These are phyloP conservation scores for Trichoderma lentiforme DNA, from an alignment of 2,329 filamentous ascomycete species.

Conservation along the genomic window DNA sequence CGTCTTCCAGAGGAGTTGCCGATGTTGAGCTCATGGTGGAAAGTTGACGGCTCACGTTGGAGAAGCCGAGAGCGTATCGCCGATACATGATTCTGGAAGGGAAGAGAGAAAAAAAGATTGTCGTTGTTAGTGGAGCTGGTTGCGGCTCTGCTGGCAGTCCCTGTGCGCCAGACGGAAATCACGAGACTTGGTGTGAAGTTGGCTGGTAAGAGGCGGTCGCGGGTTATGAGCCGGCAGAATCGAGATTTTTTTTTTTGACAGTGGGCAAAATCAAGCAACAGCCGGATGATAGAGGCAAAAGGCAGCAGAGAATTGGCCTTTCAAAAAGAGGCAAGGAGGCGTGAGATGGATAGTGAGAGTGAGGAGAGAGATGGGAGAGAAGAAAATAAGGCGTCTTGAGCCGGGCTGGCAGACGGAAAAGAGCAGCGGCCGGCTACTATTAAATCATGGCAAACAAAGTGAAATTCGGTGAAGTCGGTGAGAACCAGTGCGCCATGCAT, in stretches of 20 bases:
- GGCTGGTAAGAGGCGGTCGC: conserved; percentile 10
- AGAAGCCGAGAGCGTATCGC: conserved; percentile 54
- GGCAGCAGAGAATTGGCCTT: not conserved
- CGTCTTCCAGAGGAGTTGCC: conserved; percentile 77
- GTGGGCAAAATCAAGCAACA: not conserved
- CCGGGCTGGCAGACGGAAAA: not conserved
- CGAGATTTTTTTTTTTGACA: not conserved
- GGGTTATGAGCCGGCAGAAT: conserved; percentile 13
- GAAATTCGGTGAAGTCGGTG: conserved; percentile 35
- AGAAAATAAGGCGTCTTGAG: conserved; percentile 3
- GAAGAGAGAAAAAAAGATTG: conserved; percentile 15
- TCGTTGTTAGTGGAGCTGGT: conserved; percentile 13
- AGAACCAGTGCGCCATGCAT: conserved; percentile 22
- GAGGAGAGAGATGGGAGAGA: not conserved
- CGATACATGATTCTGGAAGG: conserved; percentile 40
- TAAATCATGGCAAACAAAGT: conserved; percentile 17
- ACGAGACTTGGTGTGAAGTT: conserved; percentile 14
- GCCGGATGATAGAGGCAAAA: not conserved
- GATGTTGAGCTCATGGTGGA: conserved; percentile 53
- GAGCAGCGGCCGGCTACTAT: conserved; percentile 10
- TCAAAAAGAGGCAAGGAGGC: not conserved
- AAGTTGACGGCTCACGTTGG: conserved; percentile 44
- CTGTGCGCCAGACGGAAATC: conserved; percentile 14
- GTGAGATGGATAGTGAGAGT: not conserved
- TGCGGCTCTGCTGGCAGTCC: conserved; percentile 16